Evolutionary conservation across 2,329 filamentous ascomycete genomes (phyloP), one percentile per base, ranked within the genome.

Genomic region (Lachnellula suecica): DNA sequence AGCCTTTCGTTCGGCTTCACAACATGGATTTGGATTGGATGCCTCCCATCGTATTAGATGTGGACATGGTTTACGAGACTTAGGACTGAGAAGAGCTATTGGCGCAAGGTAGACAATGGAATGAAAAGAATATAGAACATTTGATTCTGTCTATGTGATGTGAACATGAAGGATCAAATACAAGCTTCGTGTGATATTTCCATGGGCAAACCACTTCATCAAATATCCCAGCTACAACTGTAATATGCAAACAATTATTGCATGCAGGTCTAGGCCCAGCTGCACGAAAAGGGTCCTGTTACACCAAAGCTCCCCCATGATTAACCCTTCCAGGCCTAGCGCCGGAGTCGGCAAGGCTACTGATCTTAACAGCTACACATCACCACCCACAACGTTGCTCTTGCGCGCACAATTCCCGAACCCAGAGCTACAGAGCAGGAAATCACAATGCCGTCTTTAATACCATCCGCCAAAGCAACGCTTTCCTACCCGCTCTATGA

Each of bases 401-500:
- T 35, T 35, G 31, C 31, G 31, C 31, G 15, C 15, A 7, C 31
- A 35, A 35, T n/a, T n/a, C n/a, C n/a, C n/a, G n/a, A n/a, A n/a
- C n/a, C n/a, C n/a, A n/a, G n/a, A n/a, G n/a, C n/a, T n/a, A n/a
- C n/a, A n/a, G n/a, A 20, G 13, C 22, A 23, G 11, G 19, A 5
- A 25, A 17, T n/a, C n/a, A 43, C 23, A 27, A 69, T 69, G 67
- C 60, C 66, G 19, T 62, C 66, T 10, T 52, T 65, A 46, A 63
- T 66, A 25, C 54, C 63, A 19, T 62, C 57, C 6, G 64, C 67
- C 29, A 68, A 68, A 53, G 48, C 56, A 17, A 67, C 83, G 51
- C 81, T 95, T 59, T 82, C 84, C 52, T 97, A 93, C 71, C 92
- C 92, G 44, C 81, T 96, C 53, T 96, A 91, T 70, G 84, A 88